Evolutionary conservation across 2,329 filamentous ascomycete species (phyloP).

Genomic region (Arthrobotrys musiformis): DNA sequence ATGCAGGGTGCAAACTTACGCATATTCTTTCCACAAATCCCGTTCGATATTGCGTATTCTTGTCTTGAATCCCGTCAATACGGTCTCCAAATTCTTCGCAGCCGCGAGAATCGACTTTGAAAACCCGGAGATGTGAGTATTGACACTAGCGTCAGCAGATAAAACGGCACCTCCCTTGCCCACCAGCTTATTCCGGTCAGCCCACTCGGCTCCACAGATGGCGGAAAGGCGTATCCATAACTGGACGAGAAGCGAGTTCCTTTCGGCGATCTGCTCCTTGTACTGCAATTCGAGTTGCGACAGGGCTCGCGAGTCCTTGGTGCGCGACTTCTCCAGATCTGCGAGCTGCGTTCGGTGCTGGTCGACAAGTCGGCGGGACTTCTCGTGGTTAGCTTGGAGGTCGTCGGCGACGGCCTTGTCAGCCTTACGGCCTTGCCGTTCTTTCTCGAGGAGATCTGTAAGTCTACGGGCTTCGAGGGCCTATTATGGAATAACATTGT

Average conservation of each 20-base stretch:
- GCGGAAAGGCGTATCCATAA: constrained; percentile 89
- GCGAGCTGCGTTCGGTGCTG: constrained; percentile 85
- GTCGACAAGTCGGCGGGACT: constrained; percentile 84
- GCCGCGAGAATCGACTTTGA: constrained; percentile 88
- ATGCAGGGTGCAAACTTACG: constrained; percentile 62
- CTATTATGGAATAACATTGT: constrained; percentile 71
- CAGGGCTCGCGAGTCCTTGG: constrained; percentile 80
- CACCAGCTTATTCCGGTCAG: constrained; percentile 86
- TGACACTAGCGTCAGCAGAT: constrained; percentile 66
- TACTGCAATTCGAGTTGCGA: constrained; percentile 79
- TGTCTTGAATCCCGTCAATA: constrained; percentile 79
- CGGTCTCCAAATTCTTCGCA: constrained; percentile 84
- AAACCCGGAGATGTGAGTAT: constrained; percentile 85
- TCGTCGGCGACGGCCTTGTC: constrained; percentile 90
- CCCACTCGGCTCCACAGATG: constrained; percentile 91
- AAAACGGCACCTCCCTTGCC: constrained; percentile 44
- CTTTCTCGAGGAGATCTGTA: constrained; percentile 88
- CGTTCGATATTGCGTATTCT: constrained; percentile 87
- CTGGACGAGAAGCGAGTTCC: constrained; percentile 86
- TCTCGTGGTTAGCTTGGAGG: constrained; percentile 85
- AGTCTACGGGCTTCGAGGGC: constrained; percentile 86
- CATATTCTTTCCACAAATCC: constrained; percentile 90
- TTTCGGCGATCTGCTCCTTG: constrained; percentile 86
- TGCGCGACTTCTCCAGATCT: constrained; percentile 84
- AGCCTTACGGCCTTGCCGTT: constrained; percentile 82